These are phyloP conservation scores for Barnettozyma californica DNA, from an alignment of 805 yeast species.

Conservation along the genomic window DNA sequence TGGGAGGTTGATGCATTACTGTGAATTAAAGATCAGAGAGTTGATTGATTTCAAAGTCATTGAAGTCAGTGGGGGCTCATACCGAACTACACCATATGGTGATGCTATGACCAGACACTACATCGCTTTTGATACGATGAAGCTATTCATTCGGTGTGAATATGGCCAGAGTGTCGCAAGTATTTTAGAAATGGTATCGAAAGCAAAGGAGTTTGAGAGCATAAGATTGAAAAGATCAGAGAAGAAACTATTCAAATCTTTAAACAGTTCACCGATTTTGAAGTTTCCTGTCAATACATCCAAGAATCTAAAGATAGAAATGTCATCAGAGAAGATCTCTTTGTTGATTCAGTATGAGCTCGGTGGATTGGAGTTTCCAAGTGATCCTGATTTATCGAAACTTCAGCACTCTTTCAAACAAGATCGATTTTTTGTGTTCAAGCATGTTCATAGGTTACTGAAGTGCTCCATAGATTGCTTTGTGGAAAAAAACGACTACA, in stretches of 20 bases:
- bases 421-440: constrained; percentile 40
- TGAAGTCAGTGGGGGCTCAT: constrained; percentile 11
- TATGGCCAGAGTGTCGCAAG: constrained; percentile 16
- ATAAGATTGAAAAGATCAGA: constrained; percentile 40
- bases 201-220: constrained; percentile 36
- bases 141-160: constrained; percentile 24
- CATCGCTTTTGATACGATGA: constrained; percentile 39
- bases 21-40: constrained; percentile 29
- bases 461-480: constrained; percentile 42
- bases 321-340: constrained; percentile 33
- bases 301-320: constrained; percentile 20
- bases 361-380: constrained; percentile 45
- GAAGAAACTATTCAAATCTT: constrained; percentile 38
- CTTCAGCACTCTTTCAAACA: constrained; percentile 35
- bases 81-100: constrained; percentile 37
- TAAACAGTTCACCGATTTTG: constrained; percentile 35
- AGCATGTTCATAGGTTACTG: constrained; percentile 37
- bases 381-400: constrained; percentile 35
- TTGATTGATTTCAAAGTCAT: constrained; percentile 31
- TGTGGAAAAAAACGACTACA: constrained; percentile 35
- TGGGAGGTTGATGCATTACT: constrained; percentile 29
- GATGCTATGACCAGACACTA: constrained; percentile 45
- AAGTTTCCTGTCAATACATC: constrained; percentile 31
- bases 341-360: constrained; percentile 44
- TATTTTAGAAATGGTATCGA: constrained; percentile 27